Percentiles rank a stretch among this genome's conserved stretches.
Conservation (phyloP, 768 basidiomycete genomes). For the Chalciporus piperatus region DNA sequence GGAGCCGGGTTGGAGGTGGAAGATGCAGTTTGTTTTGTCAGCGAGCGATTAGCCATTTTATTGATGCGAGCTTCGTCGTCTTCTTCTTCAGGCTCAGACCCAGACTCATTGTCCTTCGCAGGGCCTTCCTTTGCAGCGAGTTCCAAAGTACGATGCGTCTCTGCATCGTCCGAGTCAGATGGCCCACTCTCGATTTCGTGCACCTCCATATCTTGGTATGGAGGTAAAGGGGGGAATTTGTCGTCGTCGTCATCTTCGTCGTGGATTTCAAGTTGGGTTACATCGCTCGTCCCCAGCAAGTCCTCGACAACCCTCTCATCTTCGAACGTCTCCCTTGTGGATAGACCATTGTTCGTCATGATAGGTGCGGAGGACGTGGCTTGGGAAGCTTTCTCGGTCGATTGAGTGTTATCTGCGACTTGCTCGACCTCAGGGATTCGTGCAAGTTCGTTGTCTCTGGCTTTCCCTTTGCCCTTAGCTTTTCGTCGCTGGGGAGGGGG, state of each 20-base stretch:
- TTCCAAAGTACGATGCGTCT: conserved; percentile 22
- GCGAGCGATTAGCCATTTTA: conserved; percentile 10
- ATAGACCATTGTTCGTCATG: not conserved
- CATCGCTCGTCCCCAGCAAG: conserved; percentile 12
- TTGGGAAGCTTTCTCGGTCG: not conserved
- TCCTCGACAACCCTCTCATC: conserved; percentile 26
- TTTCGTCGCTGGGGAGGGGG: not conserved
- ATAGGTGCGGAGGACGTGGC: not conserved
- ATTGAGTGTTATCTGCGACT: not conserved
- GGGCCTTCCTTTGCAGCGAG: not conserved
- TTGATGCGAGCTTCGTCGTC: conserved; percentile 13
- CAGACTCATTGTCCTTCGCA: not conserved
- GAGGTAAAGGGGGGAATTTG: not conserved
- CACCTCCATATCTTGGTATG: conserved; percentile 9
- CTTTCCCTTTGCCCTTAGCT: conserved; percentile 7
- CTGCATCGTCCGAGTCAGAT: conserved; percentile 30
- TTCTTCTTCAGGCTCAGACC: not conserved
- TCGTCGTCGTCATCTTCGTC: not conserved
- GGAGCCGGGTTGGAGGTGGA: not conserved
- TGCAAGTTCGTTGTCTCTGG: not conserved
- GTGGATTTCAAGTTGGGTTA: not conserved
- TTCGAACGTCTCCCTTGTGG: conserved; percentile 7
- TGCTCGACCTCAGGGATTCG: conserved; percentile 8
- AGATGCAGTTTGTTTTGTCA: not conserved
- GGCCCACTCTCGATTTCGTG: conserved; percentile 6